A percentile compares a stretch with the other conserved stretches of the same genome.
These are phyloP conservation scores for Trametes meyenii DNA, from an alignment of 768 basidiomycete species.

Conservation along the genomic window DNA sequence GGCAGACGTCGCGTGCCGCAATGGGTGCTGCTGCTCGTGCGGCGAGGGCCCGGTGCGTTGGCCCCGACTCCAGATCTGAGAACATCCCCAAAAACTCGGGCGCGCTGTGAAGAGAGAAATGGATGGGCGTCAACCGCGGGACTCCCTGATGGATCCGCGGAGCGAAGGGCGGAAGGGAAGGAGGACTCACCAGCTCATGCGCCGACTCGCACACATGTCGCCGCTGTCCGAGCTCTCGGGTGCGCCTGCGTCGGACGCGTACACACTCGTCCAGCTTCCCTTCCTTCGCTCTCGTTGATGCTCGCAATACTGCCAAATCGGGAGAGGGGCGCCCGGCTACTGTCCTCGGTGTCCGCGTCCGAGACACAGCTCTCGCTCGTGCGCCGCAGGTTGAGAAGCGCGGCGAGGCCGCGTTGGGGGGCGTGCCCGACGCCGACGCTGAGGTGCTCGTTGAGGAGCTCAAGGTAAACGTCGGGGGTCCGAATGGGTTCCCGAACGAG, in stretches of 20 bases:
- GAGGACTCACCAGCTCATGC: slow-evolving; percentile 29
- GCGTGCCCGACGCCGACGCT: slow-evolving; percentile 20
- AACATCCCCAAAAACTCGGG: slow-evolving; percentile 31
- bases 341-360: slow-evolving; percentile 28
- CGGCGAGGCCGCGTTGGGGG: slow-evolving; percentile 24
- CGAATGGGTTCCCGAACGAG: slow-evolving; percentile 32
- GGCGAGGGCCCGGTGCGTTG: slow-evolving; percentile 18
- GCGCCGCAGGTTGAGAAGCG: slow-evolving; percentile 17
- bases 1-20: neutral
- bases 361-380: slow-evolving; percentile 20
- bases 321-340: slow-evolving; percentile 27
- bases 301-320: slow-evolving; percentile 32
- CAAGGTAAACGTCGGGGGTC: slow-evolving; percentile 14
- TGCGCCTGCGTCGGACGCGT: slow-evolving; percentile 26
- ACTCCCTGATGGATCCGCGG: neutral
- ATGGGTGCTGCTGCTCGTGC: slow-evolving; percentile 12
- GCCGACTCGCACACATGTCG: slow-evolving; percentile 20
- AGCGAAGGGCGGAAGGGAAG: neutral
- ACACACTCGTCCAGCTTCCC: slow-evolving; percentile 34
- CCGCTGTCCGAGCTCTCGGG: slow-evolving; percentile 18
- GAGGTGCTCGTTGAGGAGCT: slow-evolving; percentile 14
- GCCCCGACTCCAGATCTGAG: slow-evolving; percentile 28
- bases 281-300: slow-evolving; percentile 33
- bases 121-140: neutral
- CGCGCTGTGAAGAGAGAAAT: slow-evolving; percentile 20